phyloP scores from a whole-genome alignment of 2,329 filamentous ascomycete species.

The Fusarium sp. region DNA sequence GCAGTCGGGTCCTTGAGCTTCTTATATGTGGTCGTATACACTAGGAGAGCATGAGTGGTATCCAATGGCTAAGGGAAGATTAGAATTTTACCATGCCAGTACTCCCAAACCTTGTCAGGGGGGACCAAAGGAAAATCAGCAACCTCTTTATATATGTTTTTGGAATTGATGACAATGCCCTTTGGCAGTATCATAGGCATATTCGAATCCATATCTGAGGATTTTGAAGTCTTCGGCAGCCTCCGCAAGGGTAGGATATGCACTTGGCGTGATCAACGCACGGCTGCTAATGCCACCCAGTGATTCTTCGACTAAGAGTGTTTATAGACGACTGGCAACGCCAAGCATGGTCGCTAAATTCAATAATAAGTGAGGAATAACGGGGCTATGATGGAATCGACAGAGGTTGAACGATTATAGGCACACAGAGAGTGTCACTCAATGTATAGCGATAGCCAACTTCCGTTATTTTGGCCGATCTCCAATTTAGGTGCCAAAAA shows the following conservation, averaged over 20 bases:
- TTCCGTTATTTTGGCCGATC: neutral
- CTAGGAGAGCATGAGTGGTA: slow-evolving; percentile 47
- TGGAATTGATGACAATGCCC: slow-evolving; percentile 65
- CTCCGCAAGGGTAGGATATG: neutral
- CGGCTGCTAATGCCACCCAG: slow-evolving; percentile 19
- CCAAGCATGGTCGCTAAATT: slow-evolving; percentile 38
- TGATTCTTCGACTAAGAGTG: slow-evolving; percentile 9
- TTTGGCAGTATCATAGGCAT: slow-evolving; percentile 62
- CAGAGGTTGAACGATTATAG: slow-evolving; percentile 2
- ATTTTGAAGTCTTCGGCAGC: slow-evolving; percentile 5
- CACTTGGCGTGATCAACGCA: neutral
- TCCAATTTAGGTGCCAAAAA: neutral
- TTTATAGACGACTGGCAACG: slow-evolving; percentile 28
- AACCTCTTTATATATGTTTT: slow-evolving; percentile 62
- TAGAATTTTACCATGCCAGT: slow-evolving; percentile 63
- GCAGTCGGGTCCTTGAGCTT: slow-evolving; percentile 69
- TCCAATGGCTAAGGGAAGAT: neutral
- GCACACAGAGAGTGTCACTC: slow-evolving; percentile 14
- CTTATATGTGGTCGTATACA: slow-evolving; percentile 69
- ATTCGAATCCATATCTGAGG: slow-evolving; percentile 46
- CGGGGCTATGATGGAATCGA: neutral
- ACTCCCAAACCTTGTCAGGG: slow-evolving; percentile 62
- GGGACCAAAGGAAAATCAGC: slow-evolving; percentile 61
- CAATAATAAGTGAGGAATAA: neutral
- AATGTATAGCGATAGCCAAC: neutral